phyloP scores from a whole-genome alignment of 768 basidiomycete genomes.

The Gyrodon lividus region DNA sequence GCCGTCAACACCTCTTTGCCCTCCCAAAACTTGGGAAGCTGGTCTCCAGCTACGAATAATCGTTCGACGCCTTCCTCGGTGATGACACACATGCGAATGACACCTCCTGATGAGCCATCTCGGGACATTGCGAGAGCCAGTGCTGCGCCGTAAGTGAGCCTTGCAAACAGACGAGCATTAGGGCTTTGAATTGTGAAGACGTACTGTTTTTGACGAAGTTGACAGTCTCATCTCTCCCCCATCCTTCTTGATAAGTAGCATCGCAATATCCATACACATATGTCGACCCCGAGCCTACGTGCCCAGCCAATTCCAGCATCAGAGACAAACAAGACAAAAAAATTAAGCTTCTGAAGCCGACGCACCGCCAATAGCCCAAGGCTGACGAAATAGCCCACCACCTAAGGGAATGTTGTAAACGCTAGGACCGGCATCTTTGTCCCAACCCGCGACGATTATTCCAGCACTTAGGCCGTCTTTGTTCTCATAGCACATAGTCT shows the following conservation, averaged over 20 bases:
- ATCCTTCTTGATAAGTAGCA: slow-evolving; percentile 93
- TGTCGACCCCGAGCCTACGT: slow-evolving; percentile 85
- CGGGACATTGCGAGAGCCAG: slow-evolving; percentile 94
- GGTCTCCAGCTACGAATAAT: slow-evolving; percentile 86
- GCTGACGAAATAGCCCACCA: slow-evolving; percentile 94
- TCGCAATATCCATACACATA: slow-evolving; percentile 99
- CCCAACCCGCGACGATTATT: slow-evolving; percentile 99
- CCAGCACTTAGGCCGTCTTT: slow-evolving; percentile 88
- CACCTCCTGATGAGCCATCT: slow-evolving; percentile 97
- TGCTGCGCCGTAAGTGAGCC: slow-evolving; percentile 46
- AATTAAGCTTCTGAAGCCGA: background rate
- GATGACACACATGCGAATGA: slow-evolving; percentile 96
- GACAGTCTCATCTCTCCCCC: slow-evolving; percentile 86
- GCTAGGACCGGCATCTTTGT: slow-evolving; percentile 83
- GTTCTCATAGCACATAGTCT: slow-evolving; percentile 88
- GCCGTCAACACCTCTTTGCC: slow-evolving; percentile 68
- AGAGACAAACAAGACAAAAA: background rate
- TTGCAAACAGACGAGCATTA: background rate
- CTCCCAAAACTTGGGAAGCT: slow-evolving; percentile 89
- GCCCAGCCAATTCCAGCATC: background rate
- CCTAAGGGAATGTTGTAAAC: slow-evolving; percentile 98
- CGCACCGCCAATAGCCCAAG: slow-evolving; percentile 97
- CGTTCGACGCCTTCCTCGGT: slow-evolving; percentile 90
- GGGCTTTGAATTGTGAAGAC: slow-evolving; percentile 30
- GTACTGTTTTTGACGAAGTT: slow-evolving; percentile 95